phyloP scores from a whole-genome alignment of 2,329 filamentous ascomycete species.

The Fonsecaea nubica region DNA sequence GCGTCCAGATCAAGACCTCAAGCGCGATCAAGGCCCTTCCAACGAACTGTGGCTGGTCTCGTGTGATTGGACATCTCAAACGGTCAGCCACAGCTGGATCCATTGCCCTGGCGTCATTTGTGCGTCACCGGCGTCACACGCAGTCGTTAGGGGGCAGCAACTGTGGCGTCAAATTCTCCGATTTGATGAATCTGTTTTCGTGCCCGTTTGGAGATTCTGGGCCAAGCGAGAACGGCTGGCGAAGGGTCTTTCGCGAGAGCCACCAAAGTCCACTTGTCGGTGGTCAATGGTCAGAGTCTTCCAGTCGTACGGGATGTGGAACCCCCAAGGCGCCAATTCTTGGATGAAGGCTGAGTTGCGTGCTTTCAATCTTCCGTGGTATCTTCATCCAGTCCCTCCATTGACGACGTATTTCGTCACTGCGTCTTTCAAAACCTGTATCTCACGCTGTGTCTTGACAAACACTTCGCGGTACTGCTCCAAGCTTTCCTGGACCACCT shows the following conservation, averaged over 20 bases:
- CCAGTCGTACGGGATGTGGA: background rate
- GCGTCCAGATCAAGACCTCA: background rate
- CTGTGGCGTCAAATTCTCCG: conserved; percentile 24
- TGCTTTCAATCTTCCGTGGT: conserved; percentile 2
- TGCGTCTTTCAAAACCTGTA: conserved; percentile 67
- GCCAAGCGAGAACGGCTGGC: background rate
- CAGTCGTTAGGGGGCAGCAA: conserved; percentile 5
- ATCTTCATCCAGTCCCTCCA: conserved; percentile 30
- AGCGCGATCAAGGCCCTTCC: no score
- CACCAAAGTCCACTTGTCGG: background rate
- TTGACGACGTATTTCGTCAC: conserved; percentile 64
- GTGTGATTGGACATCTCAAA: conserved; percentile 15
- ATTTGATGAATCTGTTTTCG: conserved; percentile 11
- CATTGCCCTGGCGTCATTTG: conserved; percentile 25
- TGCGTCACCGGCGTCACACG: conserved; percentile 25
- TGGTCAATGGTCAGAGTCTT: background rate
- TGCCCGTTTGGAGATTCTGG: background rate
- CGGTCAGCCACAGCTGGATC: conserved; percentile 21
- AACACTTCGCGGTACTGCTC: conserved; percentile 88
- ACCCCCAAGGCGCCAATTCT: background rate
- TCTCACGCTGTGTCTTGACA: conserved; percentile 76
- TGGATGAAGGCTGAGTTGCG: background rate
- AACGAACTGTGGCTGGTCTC: conserved; percentile 21
- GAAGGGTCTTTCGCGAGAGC: background rate
- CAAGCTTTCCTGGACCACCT: conserved; percentile 82